Evolutionary conservation across 1,139 yeast species (phyloP), one percentile per base, ranked within the genome.

Genomic region (Blastobotrys raffinosifermentans): DNA sequence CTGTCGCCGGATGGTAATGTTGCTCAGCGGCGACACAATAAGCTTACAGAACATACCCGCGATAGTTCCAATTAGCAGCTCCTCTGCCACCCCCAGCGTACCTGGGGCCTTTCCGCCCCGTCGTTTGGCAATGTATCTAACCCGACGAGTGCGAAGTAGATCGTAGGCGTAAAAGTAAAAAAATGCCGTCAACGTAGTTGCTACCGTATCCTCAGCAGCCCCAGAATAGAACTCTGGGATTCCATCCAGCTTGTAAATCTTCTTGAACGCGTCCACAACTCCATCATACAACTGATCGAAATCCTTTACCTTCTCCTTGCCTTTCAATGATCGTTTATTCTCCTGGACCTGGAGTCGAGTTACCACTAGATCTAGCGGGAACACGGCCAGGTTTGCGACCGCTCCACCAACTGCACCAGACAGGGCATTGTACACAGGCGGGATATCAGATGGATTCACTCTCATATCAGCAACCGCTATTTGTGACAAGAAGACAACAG

Each of bases 11-110:
- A 60, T 49, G n/a, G 55, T 61, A 21, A 58, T 42, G 38, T 58
- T 58, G 37, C 53, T 56, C 38, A 59, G 34, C 14, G 64, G 64
- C 2, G 55, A 44, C 4, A 59, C 57, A 31, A 59, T 46, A 41
- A 58, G 49, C 48, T 60, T 56, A 45, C 64, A 58, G 42, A 59
- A 51, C 37, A 57, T 49, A 19, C 63, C 64, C 54, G 89, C 95
- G 50, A 84, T 77, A 2, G 96, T 93, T 35, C 87, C 95, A 46
- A 85, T 93, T 34, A 83, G 83, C 55, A 84, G 77, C 13, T 91
- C 80, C 60, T 85, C 94, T 31, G 84, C 78, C 26, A 91, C 85
- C 62, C 94, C 94, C 11, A 94, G 93, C 39, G 89, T 80, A 21
- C 94, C 80, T 19, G 73, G 66, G 11, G 69, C 69, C 49, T 72